These are phyloP conservation scores for Calcarisporium arbuscula DNA, from an alignment of 2,329 filamentous ascomycete species.

Conservation along the genomic window DNA sequence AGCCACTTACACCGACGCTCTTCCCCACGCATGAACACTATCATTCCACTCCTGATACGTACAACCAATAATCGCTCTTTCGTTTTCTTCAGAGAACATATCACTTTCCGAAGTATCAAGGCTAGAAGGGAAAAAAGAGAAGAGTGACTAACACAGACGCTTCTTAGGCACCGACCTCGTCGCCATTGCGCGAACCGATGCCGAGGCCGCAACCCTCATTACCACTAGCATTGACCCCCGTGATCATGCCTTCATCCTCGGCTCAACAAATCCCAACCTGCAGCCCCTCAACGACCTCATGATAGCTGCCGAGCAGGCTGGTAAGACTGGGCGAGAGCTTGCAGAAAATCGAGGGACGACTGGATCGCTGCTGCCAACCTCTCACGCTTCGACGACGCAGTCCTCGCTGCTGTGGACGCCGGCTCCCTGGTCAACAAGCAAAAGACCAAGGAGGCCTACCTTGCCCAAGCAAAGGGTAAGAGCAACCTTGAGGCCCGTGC, in stretches of 20 bases:
- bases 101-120: no score
- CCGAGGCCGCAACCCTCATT: constrained; percentile 95
- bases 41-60: no score
- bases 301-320: constrained; percentile 73
- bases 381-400: constrained; percentile 86
- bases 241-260: constrained; percentile 90
- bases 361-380: constrained; percentile 77
- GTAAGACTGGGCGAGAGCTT: constrained; percentile 76
- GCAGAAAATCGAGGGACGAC: constrained; percentile 84
- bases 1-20: neutral
- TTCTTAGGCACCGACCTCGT: constrained; percentile 69
- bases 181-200: constrained; percentile 89
- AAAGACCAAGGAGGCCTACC: constrained; percentile 69
- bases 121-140: no score
- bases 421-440: constrained; percentile 55
- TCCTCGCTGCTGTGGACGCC: constrained; percentile 72
- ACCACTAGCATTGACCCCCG: constrained; percentile 93
- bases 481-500: constrained; percentile 75
- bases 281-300: constrained; percentile 87
- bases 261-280: constrained; percentile 77
- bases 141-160: no score
- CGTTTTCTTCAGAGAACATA: no score
- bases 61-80: no score
- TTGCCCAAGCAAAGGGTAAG: constrained; percentile 67
- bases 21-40: no score